A percentile compares a stretch with the other conserved stretches of the same genome.
Evolutionary conservation across 768 basidiomycete species (phyloP).

Genomic region (Cystobasidium tubakii): DNA sequence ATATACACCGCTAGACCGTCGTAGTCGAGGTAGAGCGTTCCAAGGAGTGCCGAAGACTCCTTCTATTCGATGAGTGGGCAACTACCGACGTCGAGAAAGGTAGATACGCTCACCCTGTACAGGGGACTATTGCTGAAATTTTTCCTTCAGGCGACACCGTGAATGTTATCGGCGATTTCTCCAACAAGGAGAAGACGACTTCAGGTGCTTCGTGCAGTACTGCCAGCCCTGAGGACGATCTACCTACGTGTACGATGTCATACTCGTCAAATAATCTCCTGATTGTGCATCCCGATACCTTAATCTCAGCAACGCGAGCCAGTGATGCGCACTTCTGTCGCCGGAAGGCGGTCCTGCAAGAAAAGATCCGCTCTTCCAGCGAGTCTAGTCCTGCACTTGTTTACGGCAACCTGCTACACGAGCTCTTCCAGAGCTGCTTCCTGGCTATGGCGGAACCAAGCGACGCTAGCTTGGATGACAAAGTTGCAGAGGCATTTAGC

Average conservation of each 20-base stretch:
- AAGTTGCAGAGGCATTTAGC: slow-evolving; percentile 7
- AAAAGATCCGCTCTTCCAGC: slow-evolving; percentile 54
- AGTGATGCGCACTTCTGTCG: slow-evolving; percentile 74
- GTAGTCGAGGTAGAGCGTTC: slow-evolving; percentile 53
- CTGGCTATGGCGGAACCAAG: slow-evolving; percentile 45
- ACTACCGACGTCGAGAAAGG: slow-evolving; percentile 60
- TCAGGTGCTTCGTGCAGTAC: slow-evolving; percentile 43
- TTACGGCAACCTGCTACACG: slow-evolving; percentile 90
- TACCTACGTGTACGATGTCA: slow-evolving; percentile 28
- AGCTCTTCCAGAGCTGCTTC: slow-evolving; percentile 78
- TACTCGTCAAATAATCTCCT: slow-evolving; percentile 52
- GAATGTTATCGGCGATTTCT: slow-evolving; percentile 63
- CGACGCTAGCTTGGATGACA: not conserved
- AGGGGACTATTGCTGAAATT: too few species aligned
- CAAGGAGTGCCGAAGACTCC: slow-evolving; percentile 53
- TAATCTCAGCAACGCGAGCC: slow-evolving; percentile 82
- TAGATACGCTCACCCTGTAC: slow-evolving; percentile 44
- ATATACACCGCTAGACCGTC: slow-evolving; percentile 53
- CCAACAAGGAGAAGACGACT: slow-evolving; percentile 49
- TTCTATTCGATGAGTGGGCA: slow-evolving; percentile 73
- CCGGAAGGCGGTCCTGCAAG: slow-evolving; percentile 71
- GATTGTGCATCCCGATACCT: slow-evolving; percentile 84
- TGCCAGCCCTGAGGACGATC: not conserved
- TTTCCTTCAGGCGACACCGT: slow-evolving; percentile 63
- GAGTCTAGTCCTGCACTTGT: slow-evolving; percentile 51